Percentiles rank a stretch among this genome's conserved stretches.
Conservation (phyloP, 23 red algal genomes). For the Gracilariopsis chorda region DNA sequence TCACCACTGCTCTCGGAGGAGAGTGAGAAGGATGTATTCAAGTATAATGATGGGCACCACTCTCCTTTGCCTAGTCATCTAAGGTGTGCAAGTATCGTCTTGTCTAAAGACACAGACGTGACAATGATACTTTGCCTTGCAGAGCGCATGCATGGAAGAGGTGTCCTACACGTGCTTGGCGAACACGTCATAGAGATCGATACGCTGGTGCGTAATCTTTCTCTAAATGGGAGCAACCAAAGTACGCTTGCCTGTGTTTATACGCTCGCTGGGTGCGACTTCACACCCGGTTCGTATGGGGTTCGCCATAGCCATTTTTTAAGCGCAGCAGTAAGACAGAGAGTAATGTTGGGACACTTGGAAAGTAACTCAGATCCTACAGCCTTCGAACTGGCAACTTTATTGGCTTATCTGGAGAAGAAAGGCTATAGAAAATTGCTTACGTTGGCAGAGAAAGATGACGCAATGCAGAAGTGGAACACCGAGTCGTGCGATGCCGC, state of each 20-base stretch:
- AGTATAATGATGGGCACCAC: no score
- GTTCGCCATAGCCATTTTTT: background rate
- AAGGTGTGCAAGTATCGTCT: background rate
- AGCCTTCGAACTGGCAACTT: background rate
- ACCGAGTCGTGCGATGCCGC: background rate
- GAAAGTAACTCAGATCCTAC: background rate
- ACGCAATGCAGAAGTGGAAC: background rate
- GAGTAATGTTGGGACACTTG: background rate
- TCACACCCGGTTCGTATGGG: background rate
- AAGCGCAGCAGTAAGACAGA: background rate
- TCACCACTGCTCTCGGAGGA: background rate
- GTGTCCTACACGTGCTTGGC: background rate
- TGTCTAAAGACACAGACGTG: conserved; percentile 23
- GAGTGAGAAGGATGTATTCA: background rate
- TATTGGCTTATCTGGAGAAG: conserved; percentile 7
- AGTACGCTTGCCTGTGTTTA: background rate
- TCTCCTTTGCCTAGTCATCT: no score
- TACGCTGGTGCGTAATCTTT: background rate
- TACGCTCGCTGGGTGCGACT: conserved; percentile 10
- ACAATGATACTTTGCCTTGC: background rate
- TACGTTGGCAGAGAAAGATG: background rate
- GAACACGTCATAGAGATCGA: background rate
- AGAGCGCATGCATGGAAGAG: background rate
- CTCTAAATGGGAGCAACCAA: background rate
- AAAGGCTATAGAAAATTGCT: background rate